Conservation (phyloP, 1,139 yeast genomes). For the Candida glucosophila region DNA sequence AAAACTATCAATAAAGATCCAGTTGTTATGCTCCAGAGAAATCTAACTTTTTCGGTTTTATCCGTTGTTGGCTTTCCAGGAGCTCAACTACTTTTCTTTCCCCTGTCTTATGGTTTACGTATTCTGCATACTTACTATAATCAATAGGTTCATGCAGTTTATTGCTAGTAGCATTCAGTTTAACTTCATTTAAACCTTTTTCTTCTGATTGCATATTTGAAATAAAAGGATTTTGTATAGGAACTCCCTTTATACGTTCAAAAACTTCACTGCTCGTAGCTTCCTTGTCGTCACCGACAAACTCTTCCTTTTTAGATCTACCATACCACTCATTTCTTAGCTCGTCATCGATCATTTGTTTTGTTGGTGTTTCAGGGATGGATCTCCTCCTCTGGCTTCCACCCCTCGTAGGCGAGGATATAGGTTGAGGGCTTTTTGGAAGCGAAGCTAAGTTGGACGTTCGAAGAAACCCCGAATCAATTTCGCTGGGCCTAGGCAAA, state of each 20-base stretch:
- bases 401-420: slow-evolving; percentile 4
- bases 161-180: too few species aligned
- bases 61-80: slow-evolving; percentile 24
- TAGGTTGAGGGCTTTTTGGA: too few species aligned
- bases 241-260: slow-evolving; percentile 1
- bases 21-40: slow-evolving; percentile 9
- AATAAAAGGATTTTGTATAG: slow-evolving; percentile 3
- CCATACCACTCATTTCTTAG: slow-evolving; percentile 32
- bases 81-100: slow-evolving; percentile 25
- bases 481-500: background rate
- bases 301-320: slow-evolving; percentile 17
- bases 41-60: slow-evolving; percentile 34
- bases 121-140: slow-evolving; percentile 32
- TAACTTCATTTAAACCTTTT: too few species aligned
- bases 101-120: slow-evolving; percentile 31
- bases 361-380: slow-evolving; percentile 34
- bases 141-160: too few species aligned
- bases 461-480: background rate
- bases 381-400: background rate
- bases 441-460: background rate
- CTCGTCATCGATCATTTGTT: slow-evolving; percentile 27
- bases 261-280: too few species aligned
- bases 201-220: background rate
- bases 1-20: too few species aligned
- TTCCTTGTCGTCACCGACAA: slow-evolving; percentile 26